Percentiles rank a stretch among this genome's conserved stretches.
These are phyloP conservation scores for Parietichytrium sp. DNA, from an alignment of 108 stramenopile genomes.

Conservation along the genomic window DNA sequence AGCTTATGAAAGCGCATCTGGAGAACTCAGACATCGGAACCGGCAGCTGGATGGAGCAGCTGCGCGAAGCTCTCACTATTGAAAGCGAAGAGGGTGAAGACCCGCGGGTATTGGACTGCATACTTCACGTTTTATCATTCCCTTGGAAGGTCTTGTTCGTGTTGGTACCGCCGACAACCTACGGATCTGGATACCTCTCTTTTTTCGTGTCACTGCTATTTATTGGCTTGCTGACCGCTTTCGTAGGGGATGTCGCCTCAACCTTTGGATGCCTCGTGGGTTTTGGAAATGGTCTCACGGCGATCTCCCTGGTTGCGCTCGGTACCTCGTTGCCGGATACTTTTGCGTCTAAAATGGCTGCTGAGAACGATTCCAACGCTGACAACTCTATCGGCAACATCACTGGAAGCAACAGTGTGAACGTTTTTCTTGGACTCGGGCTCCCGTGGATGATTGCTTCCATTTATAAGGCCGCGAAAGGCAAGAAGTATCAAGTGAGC, in stretches of 20 bases:
- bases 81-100: constrained; percentile 38
- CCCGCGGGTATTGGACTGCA: constrained; percentile 28
- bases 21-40: not conserved
- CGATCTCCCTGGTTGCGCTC: constrained; percentile 52
- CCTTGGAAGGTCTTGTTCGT: constrained; percentile 45
- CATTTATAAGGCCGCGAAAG: constrained; percentile 36
- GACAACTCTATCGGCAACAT: constrained; percentile 53
- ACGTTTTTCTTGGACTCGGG: constrained; percentile 53
- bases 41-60: constrained; percentile 39
- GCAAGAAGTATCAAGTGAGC: constrained; percentile 31
- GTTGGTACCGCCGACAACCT: constrained; percentile 41
- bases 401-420: constrained; percentile 52
- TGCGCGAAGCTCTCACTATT: constrained; percentile 26
- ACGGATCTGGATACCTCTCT: not conserved
- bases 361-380: constrained; percentile 40
- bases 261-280: constrained; percentile 51
- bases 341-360: constrained; percentile 50
- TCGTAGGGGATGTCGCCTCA: constrained; percentile 49
- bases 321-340: constrained; percentile 52
- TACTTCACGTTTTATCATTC: constrained; percentile 41
- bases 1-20: constrained; percentile 36
- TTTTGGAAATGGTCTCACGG: constrained; percentile 35
- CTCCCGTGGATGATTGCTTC: constrained; percentile 53
- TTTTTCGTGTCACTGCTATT: constrained; percentile 41
- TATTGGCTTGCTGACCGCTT: constrained; percentile 32